Base-by-base conservation (phyloP, 768 basidiomycete species). In the Mycena leptocephala region DNA sequence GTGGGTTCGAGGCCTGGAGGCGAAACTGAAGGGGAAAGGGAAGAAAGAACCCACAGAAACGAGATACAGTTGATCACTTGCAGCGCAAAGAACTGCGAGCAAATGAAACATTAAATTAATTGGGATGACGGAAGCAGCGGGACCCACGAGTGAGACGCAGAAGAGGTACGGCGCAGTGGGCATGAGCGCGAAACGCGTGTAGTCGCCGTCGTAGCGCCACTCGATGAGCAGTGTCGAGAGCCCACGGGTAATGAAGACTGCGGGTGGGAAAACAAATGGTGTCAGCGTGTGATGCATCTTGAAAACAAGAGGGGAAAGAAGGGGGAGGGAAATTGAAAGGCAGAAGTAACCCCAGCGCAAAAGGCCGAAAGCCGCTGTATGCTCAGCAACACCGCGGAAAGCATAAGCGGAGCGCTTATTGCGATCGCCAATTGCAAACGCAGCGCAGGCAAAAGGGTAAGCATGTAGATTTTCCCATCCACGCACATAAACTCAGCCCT, bases 241-340 rank as follows among this genome's bases (percentile, higher is more conserved):
- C 70, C 94, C 95, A 76, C 88, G 90, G 22, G 88, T 90, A 32
- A 95, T 88, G 84, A 95, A 95, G 82, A 91, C 95, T 95, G 77
- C 35, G 58, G 58, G 18, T 30, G 55, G 30, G 20, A 58, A 59
- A 35, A 5, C 26, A 59, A 59, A 55, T 65, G 51, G 32, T 55
- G 32, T 30, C 66, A 56, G 18, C 39, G 28, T 70, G 48, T 74
- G 62, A 72, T 55, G 41, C 3, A 61, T 66, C 26, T 58, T 33
- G 53, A 55, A 18, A 32, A 63, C 9, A 64, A 24, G 35, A 35
- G 61, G 48, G 37, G 26, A 48, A 63, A 39, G 65, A 32, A 65
- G 39, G 61, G 48, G 37, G 26, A 48, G 63, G 32, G 65, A 32
- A 65, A 70, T 66, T 46, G 61, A 72, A 83, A n/a, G 48, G 37